Evolutionary conservation across 768 basidiomycete genomes (phyloP).

Genomic region (Lactifluus pinguis): DNA sequence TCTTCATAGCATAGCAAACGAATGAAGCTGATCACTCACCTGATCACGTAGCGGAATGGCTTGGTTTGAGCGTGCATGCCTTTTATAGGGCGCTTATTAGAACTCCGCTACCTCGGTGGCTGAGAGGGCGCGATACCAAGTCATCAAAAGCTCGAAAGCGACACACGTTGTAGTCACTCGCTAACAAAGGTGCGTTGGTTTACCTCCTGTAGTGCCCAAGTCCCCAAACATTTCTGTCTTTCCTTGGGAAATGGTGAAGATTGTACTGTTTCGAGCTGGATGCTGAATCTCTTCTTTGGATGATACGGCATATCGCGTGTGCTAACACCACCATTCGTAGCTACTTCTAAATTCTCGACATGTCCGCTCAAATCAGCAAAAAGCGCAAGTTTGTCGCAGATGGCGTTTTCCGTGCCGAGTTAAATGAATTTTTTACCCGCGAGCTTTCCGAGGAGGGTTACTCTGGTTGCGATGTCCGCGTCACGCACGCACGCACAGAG

Average conservation of each 20-base stretch:
- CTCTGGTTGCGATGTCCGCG: conserved; percentile 99
- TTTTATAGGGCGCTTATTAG: neutral
- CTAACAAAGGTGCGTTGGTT: conserved; percentile 10
- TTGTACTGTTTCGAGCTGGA: conserved; percentile 10
- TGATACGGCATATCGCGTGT: neutral
- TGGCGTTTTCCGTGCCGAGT: conserved; percentile 98
- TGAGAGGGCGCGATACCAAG: neutral
- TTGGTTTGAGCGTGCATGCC: too few relatives aligned
- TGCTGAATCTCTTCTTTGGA: conserved; percentile 3
- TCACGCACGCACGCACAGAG: conserved; percentile 98
- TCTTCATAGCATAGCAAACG: conserved; percentile 46
- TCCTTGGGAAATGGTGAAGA: neutral
- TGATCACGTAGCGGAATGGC: neutral
- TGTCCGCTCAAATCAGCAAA: conserved; percentile 89
- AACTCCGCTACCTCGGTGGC: conserved; percentile 4
- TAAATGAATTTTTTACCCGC: conserved; percentile 97
- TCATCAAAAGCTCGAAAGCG: conserved; percentile 3
- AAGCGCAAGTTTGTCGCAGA: conserved; percentile 98
- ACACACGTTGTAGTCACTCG: neutral
- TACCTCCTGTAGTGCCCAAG: neutral
- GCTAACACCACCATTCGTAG: conserved; percentile 12
- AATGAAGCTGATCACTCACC: conserved; percentile 10
- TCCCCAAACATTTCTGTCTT: neutral
- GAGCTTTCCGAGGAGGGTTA: conserved; percentile 99
- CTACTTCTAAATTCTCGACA: conserved; percentile 32